Evolutionary conservation across 2,329 filamentous ascomycete species (phyloP).

Genomic region (Diaporthe longicolla): DNA sequence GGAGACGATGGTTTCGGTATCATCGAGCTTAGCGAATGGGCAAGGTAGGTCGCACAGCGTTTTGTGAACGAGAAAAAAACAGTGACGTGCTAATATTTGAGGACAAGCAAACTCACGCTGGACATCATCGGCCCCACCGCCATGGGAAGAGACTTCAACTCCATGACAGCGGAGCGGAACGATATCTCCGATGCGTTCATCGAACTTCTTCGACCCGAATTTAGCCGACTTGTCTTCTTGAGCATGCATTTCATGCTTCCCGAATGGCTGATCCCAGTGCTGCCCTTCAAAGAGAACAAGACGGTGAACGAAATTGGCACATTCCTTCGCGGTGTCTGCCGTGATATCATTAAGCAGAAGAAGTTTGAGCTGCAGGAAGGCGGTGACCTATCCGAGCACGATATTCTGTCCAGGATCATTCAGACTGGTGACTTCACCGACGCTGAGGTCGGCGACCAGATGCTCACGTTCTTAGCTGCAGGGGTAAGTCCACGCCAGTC

Average conservation of each 20-base stretch:
- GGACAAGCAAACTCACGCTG: conserved; percentile 25
- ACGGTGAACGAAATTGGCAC: conserved; percentile 35
- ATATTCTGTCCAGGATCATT: conserved; percentile 36
- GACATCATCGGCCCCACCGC: conserved; percentile 39
- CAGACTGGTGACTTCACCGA: conserved; percentile 40
- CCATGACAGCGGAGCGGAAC: conserved; percentile 28
- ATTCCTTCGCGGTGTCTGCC: conserved; percentile 31
- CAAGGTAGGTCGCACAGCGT: conserved; percentile 11
- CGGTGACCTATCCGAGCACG: conserved; percentile 37
- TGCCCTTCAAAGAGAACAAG: conserved; percentile 37
- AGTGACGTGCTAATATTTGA: neutral
- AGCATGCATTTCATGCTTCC: conserved; percentile 38
- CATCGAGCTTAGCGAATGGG: conserved; percentile 38
- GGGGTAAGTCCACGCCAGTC: conserved; percentile 21
- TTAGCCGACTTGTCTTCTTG: conserved; percentile 34
- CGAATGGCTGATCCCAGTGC: conserved; percentile 32
- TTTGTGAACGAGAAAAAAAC: too few species aligned
- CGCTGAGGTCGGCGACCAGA: conserved; percentile 34
- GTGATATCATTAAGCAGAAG: conserved; percentile 35
- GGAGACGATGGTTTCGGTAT: conserved; percentile 25
- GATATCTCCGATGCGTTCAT: conserved; percentile 37
- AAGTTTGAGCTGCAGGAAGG: conserved; percentile 31
- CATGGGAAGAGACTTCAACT: conserved; percentile 36
- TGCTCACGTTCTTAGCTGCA: conserved; percentile 37
- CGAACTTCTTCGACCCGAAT: conserved; percentile 33